A percentile compares a stretch with the other conserved stretches of the same genome.
phyloP scores from a whole-genome alignment of 2,329 filamentous ascomycete species.

The Pestalotiopsis sp. region DNA sequence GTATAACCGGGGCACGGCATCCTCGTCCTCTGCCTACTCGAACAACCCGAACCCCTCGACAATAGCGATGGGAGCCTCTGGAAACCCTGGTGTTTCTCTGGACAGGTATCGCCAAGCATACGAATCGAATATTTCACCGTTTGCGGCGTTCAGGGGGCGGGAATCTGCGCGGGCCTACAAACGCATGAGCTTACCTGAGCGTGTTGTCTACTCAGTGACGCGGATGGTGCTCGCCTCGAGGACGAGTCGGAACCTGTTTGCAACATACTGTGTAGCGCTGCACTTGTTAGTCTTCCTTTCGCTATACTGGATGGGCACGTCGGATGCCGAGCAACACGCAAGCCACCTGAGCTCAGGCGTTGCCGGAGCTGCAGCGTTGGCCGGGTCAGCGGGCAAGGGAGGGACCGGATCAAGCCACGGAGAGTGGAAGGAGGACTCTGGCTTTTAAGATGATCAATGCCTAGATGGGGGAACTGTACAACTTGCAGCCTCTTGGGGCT shows the following conservation, averaged over 20 bases:
- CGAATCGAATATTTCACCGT: slow-evolving; percentile 93
- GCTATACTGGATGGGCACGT: slow-evolving; percentile 79
- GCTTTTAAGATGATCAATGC: neutral
- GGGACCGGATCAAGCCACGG: slow-evolving; percentile 40
- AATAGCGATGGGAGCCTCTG: slow-evolving; percentile 58
- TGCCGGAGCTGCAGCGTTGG: slow-evolving; percentile 39
- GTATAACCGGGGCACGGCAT: slow-evolving; percentile 73
- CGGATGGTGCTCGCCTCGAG: slow-evolving; percentile 88
- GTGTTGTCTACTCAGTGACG: slow-evolving; percentile 87
- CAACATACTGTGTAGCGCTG: slow-evolving; percentile 84
- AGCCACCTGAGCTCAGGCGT: slow-evolving; percentile 55
- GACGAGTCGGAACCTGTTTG: slow-evolving; percentile 91
- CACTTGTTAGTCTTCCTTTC: slow-evolving; percentile 87
- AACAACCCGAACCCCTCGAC: slow-evolving; percentile 77
- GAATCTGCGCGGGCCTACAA: slow-evolving; percentile 90
- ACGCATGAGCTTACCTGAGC: slow-evolving; percentile 88
- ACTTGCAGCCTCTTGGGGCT: neutral
- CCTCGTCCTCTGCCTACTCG: slow-evolving; percentile 65
- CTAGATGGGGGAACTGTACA: neutral
- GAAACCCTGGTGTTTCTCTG: slow-evolving; percentile 65
- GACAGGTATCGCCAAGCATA: slow-evolving; percentile 91
- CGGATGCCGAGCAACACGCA: slow-evolving; percentile 64
- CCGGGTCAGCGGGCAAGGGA: slow-evolving; percentile 32
- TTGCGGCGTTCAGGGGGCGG: slow-evolving; percentile 91
- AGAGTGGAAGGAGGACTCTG: slow-evolving; percentile 62